Evolutionary conservation across 2,329 filamentous ascomycete species (phyloP), one percentile per base, ranked within the genome.

Genomic region (Diaporthe ilicicola): DNA sequence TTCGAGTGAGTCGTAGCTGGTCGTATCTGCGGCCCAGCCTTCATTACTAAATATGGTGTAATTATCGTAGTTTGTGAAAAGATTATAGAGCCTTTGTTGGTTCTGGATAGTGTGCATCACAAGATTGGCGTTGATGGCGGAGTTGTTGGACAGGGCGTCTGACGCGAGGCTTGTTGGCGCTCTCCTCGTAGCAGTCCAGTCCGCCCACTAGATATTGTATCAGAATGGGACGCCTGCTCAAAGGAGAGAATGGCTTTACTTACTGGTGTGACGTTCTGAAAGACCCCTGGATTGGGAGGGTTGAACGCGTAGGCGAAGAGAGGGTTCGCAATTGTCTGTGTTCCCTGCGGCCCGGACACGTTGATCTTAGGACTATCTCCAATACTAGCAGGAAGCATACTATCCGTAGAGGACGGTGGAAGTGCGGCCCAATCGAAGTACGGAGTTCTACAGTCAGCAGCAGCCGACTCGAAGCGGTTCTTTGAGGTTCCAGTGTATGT

Each of bases 11-110:
- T 93, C 92, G 64, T 87, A 87, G 15, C 84, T 84, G 6, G 80
- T 81, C 17, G 81, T 81, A 4, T 83, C 81, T 9, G 81, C 78
- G n/a, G 85, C 84, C 87, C 88, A 91, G 1, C 86, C 88, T 77
- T 93, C 90, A 76, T 91, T 94, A 75, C 91, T 90, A 77, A 94
- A 93, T 19, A 87, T 84, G 19, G 88, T 88, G 77, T 91, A 93
- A 74, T 93, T 88, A 55, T 87, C 84, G 77, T 93, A 93, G 70
- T 87, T 89, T 10, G 90, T 89, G 73, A 93, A 88, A 1, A 94
- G 83, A 65, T 89, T 90, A 75, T 90, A 92, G 1, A 94, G 83
- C 15, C 93, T 86, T 73, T 89, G 85, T 76, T 90, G 87, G 46
- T 91, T 84, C 17, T 85, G 85, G 2, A 83, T 79, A 6, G 89